Base-by-base conservation (phyloP, 306 rosid species). In the Quercus dentata region DNA sequence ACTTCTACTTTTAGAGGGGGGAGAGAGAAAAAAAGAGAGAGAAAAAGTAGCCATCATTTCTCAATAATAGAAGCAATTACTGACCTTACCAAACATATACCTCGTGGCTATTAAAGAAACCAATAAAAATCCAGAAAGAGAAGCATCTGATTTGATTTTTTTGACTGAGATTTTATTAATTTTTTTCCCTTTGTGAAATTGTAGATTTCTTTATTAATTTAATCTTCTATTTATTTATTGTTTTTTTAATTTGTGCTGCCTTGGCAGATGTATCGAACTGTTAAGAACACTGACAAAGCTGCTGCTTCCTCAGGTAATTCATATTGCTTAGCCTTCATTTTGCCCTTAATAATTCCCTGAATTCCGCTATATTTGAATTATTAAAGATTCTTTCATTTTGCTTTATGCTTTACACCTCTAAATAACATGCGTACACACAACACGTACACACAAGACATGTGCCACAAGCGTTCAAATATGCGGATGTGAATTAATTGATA, bases 201-300 rank as follows among this genome's bases (percentile, higher is more conserved):
- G 18, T 74, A 57, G n/a, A 17, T 30, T 78, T 58, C 65, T n/a
- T 59, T 73, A 2, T 18, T 71, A 71, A 6, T 51, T 31, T 7
- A 54, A 51, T 23, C 5, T 17, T 79, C 10, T 49, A 2, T 54
- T 18, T 56, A 3, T 49, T 44, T 68, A 51, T 74, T 72, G 51
- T 30, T 14, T 25, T 3, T 15, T 56, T 74, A 30, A 74, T 59
- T 73, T 70, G 71, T 70, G 81, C 79, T 75, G 74, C 9, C 56
- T 80, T 76, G 74, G 79, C 92, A 92, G 98, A 94, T 94, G 98
- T 94, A 91, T 86, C 74, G 98, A 69, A 94, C 98, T 82, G 97
- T 94, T 56, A 94, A 91, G 88, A 94, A 89, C 83, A 91, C 98
- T 79, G 98, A 92, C 92, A 92, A 88, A 77, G 97, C 92, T 76